phyloP scores from a whole-genome alignment of 2,329 filamentous ascomycete species.

The Rhytidhysteron rufulum region DNA sequence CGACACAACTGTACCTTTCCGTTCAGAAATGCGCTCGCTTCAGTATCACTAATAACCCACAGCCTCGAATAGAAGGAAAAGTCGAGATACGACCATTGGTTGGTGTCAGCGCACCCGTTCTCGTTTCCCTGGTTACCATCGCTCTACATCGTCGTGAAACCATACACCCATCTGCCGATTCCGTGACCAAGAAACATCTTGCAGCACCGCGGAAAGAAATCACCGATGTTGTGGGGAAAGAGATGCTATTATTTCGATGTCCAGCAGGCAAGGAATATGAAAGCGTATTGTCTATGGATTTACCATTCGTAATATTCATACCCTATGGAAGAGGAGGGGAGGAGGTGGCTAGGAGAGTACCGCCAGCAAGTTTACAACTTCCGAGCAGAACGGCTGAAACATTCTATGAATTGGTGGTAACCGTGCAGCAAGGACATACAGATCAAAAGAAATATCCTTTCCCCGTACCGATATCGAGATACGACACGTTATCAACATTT shows the following conservation, averaged over 20 bases:
- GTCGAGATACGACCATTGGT: conserved; percentile 89
- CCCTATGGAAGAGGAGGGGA: conserved; percentile 89
- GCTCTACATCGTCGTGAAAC: conserved; percentile 90
- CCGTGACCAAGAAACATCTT: conserved; percentile 85
- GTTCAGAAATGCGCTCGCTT: conserved; percentile 1
- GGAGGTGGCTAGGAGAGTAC: conserved; percentile 84
- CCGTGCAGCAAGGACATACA: conserved; percentile 82
- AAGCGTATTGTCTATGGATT: conserved; percentile 88
- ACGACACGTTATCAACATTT: conserved; percentile 96
- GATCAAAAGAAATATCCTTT: conserved; percentile 89
- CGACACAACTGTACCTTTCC: neutral
- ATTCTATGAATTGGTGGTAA: conserved; percentile 93
- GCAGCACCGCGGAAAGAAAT: conserved; percentile 87
- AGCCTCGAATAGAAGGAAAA: conserved; percentile 97
- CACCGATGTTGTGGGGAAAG: conserved; percentile 89
- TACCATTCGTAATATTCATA: conserved; percentile 96
- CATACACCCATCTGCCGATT: conserved; percentile 94
- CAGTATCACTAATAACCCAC: conserved; percentile 20
- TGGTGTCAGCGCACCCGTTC: conserved; percentile 83
- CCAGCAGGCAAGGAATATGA: conserved; percentile 79
- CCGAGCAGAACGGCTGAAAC: conserved; percentile 94
- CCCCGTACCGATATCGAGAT: conserved; percentile 84
- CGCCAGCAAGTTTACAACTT: conserved; percentile 85
- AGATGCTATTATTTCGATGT: conserved; percentile 87
- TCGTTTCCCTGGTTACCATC: conserved; percentile 90